phyloP scores from a whole-genome alignment of 768 basidiomycete species.

The Podaxis sp. region DNA sequence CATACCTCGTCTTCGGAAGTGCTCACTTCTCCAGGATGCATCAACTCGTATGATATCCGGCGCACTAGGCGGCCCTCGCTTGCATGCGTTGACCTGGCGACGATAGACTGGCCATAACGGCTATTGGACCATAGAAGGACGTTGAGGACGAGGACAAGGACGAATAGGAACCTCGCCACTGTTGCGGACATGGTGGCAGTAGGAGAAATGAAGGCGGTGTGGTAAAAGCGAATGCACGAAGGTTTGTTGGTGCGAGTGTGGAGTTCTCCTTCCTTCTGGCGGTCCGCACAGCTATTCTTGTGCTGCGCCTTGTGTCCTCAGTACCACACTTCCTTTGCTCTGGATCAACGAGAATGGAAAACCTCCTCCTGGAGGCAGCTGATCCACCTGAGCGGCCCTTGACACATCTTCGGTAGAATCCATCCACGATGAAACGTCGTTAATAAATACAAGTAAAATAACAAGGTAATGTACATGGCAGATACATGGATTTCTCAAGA shows the following conservation, averaged over 20 bases:
- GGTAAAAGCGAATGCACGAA: background rate
- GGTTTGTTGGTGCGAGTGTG: background rate
- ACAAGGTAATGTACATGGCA: background rate
- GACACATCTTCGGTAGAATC: background rate
- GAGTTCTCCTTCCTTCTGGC: background rate
- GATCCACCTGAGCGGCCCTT: background rate
- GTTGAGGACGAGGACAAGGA: constrained; percentile 51
- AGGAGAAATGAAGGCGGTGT: constrained; percentile 14
- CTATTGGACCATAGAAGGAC: constrained; percentile 66
- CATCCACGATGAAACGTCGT: background rate
- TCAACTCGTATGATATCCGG: constrained; percentile 38
- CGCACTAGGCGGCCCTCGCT: constrained; percentile 38
- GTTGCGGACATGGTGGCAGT: constrained; percentile 43
- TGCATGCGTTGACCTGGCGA: constrained; percentile 20
- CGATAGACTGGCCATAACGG: constrained; percentile 40
- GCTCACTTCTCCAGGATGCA: constrained; percentile 23
- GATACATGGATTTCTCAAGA: background rate
- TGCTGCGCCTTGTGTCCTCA: background rate
- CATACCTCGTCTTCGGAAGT: constrained; percentile 14
- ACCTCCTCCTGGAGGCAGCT: background rate
- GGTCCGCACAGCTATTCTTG: background rate
- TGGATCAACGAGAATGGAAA: background rate
- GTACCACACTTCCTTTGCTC: background rate
- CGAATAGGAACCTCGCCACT: constrained; percentile 48
- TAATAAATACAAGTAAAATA: background rate